Conservation (phyloP, 2,329 filamentous ascomycete species). For the Hymenoscyphus fraxineus region DNA sequence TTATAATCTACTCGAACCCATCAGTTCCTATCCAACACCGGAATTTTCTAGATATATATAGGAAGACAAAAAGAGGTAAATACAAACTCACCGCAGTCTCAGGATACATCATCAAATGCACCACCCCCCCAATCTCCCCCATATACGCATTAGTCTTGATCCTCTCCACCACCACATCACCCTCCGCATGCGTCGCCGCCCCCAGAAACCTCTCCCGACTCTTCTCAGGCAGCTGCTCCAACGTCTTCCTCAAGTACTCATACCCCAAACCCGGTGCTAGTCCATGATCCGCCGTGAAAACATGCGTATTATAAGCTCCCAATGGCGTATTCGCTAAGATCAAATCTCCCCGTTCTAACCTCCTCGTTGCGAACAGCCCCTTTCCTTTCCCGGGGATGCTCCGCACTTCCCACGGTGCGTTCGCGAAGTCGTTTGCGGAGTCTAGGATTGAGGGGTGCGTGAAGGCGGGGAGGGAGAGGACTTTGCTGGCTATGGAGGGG, state of each 20-base stretch:
- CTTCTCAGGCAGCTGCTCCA: slow-evolving; percentile 24
- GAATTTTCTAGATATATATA: neutral
- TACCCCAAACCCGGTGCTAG: slow-evolving; percentile 15
- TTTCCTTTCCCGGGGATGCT: slow-evolving; percentile 27
- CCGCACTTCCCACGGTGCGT: slow-evolving; percentile 27
- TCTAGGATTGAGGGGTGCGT: slow-evolving; percentile 15
- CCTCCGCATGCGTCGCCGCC: slow-evolving; percentile 20
- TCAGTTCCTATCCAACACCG: slow-evolving; percentile 6
- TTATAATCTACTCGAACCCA: slow-evolving; percentile 34
- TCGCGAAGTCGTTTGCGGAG: slow-evolving; percentile 21
- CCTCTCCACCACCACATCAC: slow-evolving; percentile 30
- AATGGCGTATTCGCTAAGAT: slow-evolving; percentile 27
- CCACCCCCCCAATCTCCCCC: slow-evolving; percentile 26
- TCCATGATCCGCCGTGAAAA: slow-evolving; percentile 24
- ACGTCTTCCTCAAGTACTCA: slow-evolving; percentile 26
- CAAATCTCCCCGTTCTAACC: slow-evolving; percentile 26
- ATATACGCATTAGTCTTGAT: slow-evolving; percentile 32
- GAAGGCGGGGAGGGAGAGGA: slow-evolving; percentile 25
- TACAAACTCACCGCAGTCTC: slow-evolving; percentile 27
- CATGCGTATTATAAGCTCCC: slow-evolving; percentile 28
- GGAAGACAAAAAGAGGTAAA: too few species aligned
- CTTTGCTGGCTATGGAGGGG: slow-evolving; percentile 20
- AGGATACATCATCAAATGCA: slow-evolving; percentile 31
- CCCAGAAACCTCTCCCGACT: slow-evolving; percentile 23
- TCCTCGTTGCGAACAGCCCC: slow-evolving; percentile 29